Evolutionary conservation across 1,284 basidiomycete genomes (phyloP).

Genomic region (Caloboletus firmus): DNA sequence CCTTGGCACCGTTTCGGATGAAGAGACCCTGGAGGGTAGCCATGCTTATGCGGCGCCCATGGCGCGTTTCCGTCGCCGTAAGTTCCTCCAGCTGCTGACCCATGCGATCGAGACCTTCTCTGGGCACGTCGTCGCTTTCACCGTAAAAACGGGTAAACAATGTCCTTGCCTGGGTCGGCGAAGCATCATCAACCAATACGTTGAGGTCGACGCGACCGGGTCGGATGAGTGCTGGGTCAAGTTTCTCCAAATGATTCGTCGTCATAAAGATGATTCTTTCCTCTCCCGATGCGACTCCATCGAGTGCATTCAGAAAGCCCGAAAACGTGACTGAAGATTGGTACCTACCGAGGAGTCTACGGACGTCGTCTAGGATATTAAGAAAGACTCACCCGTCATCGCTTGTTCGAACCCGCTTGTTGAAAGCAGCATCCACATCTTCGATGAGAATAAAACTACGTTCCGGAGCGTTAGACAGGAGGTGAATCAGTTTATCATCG

Average conservation of each 20-base stretch:
- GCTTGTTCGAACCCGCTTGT: constrained; percentile 82
- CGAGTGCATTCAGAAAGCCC: constrained; percentile 94
- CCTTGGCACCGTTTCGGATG: constrained; percentile 70
- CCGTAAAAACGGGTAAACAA: constrained; percentile 89
- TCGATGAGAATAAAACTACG: constrained; percentile 92
- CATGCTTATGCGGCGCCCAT: constrained; percentile 80
- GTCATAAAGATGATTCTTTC: constrained; percentile 99
- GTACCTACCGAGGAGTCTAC: constrained; percentile 53
- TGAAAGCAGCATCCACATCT: constrained; percentile 98
- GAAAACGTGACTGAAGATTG: constrained; percentile 97
- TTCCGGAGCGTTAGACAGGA: constrained; percentile 92
- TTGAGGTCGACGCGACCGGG: constrained; percentile 92
- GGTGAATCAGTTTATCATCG: constrained; percentile 95
- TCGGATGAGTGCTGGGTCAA: constrained; percentile 91
- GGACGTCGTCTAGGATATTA: neutral
- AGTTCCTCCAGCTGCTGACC: constrained; percentile 53
- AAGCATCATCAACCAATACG: constrained; percentile 86
- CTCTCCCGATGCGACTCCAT: constrained; percentile 96
- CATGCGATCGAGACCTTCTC: constrained; percentile 43
- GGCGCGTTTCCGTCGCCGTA: constrained; percentile 51
- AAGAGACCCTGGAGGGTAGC: constrained; percentile 91
- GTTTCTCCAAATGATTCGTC: constrained; percentile 87
- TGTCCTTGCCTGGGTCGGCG: constrained; percentile 73
- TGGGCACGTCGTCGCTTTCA: constrained; percentile 38
- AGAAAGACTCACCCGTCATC: constrained; percentile 75